Evolutionary conservation across 345 rosid genomes (phyloP).

Genomic region (Erodium maritimum): DNA sequence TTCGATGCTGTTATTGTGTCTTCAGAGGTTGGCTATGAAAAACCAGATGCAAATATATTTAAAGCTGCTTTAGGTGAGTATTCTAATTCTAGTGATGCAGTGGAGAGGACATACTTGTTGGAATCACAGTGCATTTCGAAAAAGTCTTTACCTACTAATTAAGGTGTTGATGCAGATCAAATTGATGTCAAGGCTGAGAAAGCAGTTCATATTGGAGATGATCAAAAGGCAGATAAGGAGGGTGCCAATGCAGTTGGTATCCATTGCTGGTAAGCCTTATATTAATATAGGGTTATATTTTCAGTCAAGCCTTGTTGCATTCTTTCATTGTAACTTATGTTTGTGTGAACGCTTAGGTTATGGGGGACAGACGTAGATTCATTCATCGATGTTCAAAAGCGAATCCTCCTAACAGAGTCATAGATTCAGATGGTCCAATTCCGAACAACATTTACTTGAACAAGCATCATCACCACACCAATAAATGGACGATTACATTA

Average conservation of each 20-base stretch:
- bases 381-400: constrained; percentile 47
- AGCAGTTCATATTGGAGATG: constrained; percentile 75
- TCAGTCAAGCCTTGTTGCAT: background rate
- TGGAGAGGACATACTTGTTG: background rate
- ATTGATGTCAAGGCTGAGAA: constrained; percentile 36
- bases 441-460: background rate
- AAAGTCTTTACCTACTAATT: background rate
- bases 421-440: constrained; percentile 3
- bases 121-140: background rate
- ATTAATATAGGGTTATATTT: background rate
- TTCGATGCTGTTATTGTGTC: constrained; percentile 75
- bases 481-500: background rate
- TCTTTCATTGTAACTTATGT: background rate
- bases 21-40: constrained; percentile 76
- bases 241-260: constrained; percentile 70
- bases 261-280: constrained; percentile 52
- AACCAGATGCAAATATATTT: constrained; percentile 66
- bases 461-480: no score
- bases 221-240: constrained; percentile 53
- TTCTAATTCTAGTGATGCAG: background rate
- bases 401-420: constrained; percentile 26
- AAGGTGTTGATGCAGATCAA: constrained; percentile 34
- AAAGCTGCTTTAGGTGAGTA: constrained; percentile 58
- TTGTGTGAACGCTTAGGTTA: constrained; percentile 37
- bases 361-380: constrained; percentile 69